These are phyloP conservation scores for Casuarina cunninghamiana DNA, from an alignment of 306 rosid genomes.

Conservation along the genomic window DNA sequence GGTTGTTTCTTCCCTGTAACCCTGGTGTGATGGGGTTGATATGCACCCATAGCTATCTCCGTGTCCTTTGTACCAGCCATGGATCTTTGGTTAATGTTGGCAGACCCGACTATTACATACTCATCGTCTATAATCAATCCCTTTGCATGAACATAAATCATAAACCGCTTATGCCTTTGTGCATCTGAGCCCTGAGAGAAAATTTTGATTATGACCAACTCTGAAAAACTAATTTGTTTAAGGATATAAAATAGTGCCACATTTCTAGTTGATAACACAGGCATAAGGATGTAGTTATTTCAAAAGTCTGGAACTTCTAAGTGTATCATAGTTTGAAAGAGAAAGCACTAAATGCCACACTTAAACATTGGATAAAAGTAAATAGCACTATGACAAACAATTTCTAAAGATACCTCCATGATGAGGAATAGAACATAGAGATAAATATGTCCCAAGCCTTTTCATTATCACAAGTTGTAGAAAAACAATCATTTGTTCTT, in stretches of 20 bases:
- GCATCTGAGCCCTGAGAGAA: constrained; percentile 51
- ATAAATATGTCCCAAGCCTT: not conserved
- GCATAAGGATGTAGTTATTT: not conserved
- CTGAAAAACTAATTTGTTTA: constrained; percentile 2
- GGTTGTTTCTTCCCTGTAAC: constrained; percentile 58
- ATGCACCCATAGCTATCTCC: constrained; percentile 97
- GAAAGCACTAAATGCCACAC: not conserved
- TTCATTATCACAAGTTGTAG: not conserved
- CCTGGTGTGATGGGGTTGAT: constrained; percentile 91
- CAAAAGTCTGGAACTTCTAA: not conserved
- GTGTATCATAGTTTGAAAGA: not conserved
- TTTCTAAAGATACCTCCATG: not conserved
- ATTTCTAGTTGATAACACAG: constrained; percentile 5
- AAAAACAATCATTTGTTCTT: not conserved
- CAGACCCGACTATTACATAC: constrained; percentile 86
- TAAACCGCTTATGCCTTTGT: constrained; percentile 52
- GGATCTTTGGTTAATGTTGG: constrained; percentile 96
- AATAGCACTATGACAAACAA: not conserved
- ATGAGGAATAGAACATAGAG: not conserved
- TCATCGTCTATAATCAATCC: constrained; percentile 94
- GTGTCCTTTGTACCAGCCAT: constrained; percentile 97
- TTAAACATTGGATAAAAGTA: not conserved
- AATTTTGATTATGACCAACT: constrained; percentile 17
- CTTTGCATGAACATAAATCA: constrained; percentile 97
- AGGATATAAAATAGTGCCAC: not conserved